Evolutionary conservation across 2,329 filamentous ascomycete genomes (phyloP), one percentile per base, ranked within the genome.

Genomic region (Sclerotinia glacialis): DNA sequence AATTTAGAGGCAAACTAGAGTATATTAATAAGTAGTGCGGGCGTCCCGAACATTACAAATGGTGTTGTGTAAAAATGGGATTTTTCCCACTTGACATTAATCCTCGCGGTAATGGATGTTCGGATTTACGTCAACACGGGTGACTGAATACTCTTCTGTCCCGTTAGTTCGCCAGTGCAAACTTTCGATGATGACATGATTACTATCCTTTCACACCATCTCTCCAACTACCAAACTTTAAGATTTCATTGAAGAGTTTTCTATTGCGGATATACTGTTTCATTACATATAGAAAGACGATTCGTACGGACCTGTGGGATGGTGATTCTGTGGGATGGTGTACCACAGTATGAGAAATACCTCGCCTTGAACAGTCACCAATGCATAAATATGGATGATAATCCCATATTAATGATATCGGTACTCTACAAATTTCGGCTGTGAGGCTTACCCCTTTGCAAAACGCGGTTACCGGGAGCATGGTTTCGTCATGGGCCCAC

Each of bases 401-500:
- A 59, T 59, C 6, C 26, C 42, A 60, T 23, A 11, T 59, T n/a
- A n/a, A n/a, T n/a, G n/a, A n/a, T n/a, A n/a, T n/a, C n/a, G n/a
- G n/a, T n/a, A n/a, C n/a, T 59, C 28, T 47, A 6, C 21, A 4
- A n/a, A 34, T 60, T 31, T 46, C n/a, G 11, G 9, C 11, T 23
- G 12, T 60, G 14, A 60, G 16, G 40, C 42, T 34, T 47, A n/a
- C 21, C 56, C 56, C 21, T 47, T 34, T 47, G 5, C 21, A 60
- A n/a, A 47, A 47, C 42, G 7, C 12, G 42, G 42, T 60, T 23
- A 18, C 21, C 28, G 56, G 42, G 47, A 47, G 21, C 14, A 34
- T 34, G 12, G 12, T 47, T 34, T 60, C 42, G 56, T 60, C 56
- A 60, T 47, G 56, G 42, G 21, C 34, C 42, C 56, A 47, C 56